Base-by-base conservation (phyloP, 2,329 filamentous ascomycete species). In the Microsporum audouinii region DNA sequence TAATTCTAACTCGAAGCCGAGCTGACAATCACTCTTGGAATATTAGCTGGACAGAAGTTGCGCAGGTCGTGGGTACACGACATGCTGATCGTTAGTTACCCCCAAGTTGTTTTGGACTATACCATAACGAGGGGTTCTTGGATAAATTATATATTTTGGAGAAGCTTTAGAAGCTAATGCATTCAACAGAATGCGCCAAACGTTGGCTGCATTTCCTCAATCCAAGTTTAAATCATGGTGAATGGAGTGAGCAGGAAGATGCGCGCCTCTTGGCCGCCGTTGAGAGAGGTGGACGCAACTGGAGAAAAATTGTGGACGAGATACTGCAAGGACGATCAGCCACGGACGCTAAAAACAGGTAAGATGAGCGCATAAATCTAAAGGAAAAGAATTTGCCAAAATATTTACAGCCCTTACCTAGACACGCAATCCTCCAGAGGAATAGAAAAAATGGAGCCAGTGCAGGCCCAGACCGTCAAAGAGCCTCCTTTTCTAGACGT, bases 271-370 rank as follows among this genome's bases (percentile, higher is more conserved):
- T 57, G 17, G 55, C 55, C 27, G 55, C 34, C 5, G 55, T 57
- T n/a, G 55, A 57, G 36, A 39, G 39, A 33, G 31, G 55, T 14
- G 55, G 55, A 39, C 55, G 55, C n/a, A 57, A 57, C 27, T 57
- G 55, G 55, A 57, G 55, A 27, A 57, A 29, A 5, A 57, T 57
- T 6, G 55, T 57, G 36, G 55, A 57, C n/a, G 55, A 39, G 27
- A 41, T 41, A 31, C 39, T 57, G 4, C 55, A 39, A 5, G 55
- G 39, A 29, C n/a, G 55, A 31, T 57, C 55, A 57, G 55, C 55
- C 39, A 57, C 55, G 6, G 55, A 57, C 14, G 55, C 55, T 7
- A 57, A 57, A 43, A 57, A 57, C 38, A 57, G 55, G 55, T 57
- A 29, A 43, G 55, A 41, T n/a, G 23, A 29, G 23, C 6, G 12